Conservation (phyloP, 2,329 filamentous ascomycete species). For the Pyrenophora seminiperda region DNA sequence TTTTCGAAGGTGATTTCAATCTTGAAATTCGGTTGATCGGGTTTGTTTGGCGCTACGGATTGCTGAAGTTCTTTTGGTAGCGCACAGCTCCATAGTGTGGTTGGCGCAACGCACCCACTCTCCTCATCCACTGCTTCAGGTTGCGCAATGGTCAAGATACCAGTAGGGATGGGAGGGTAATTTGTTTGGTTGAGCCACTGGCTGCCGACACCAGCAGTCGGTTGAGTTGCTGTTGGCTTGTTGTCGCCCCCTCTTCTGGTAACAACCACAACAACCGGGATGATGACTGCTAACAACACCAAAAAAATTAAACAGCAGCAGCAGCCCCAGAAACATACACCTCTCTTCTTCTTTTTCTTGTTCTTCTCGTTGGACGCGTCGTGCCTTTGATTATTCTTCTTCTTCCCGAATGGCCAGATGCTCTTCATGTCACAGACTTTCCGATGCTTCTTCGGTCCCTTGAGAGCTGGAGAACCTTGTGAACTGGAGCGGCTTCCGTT, state of each 20-base stretch:
- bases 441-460: slow-evolving; percentile 37
- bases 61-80: slow-evolving; percentile 78
- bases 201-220: slow-evolving; percentile 21
- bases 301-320: slow-evolving; percentile 45
- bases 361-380: slow-evolving; percentile 36
- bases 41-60: slow-evolving; percentile 64
- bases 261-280: slow-evolving; percentile 46
- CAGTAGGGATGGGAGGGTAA: slow-evolving; percentile 85
- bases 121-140: slow-evolving; percentile 69
- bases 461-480: slow-evolving; percentile 26
- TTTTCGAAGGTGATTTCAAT: slow-evolving; percentile 72
- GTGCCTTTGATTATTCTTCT: slow-evolving; percentile 19
- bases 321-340: slow-evolving; percentile 42
- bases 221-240: slow-evolving; percentile 29
- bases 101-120: slow-evolving; percentile 71
- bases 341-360: slow-evolving; percentile 39
- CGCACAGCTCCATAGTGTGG: slow-evolving; percentile 83
- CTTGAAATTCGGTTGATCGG: slow-evolving; percentile 77
- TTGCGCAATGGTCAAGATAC: slow-evolving; percentile 76
- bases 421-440: slow-evolving; percentile 38
- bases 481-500: slow-evolving; percentile 35
- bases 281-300: slow-evolving; percentile 48
- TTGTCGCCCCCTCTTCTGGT: slow-evolving; percentile 47
- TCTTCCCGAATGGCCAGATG: slow-evolving; percentile 28
- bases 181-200: slow-evolving; percentile 82